Base-by-base conservation (phyloP, 352 stramenopile genomes). In the Pythium sukuiense region DNA sequence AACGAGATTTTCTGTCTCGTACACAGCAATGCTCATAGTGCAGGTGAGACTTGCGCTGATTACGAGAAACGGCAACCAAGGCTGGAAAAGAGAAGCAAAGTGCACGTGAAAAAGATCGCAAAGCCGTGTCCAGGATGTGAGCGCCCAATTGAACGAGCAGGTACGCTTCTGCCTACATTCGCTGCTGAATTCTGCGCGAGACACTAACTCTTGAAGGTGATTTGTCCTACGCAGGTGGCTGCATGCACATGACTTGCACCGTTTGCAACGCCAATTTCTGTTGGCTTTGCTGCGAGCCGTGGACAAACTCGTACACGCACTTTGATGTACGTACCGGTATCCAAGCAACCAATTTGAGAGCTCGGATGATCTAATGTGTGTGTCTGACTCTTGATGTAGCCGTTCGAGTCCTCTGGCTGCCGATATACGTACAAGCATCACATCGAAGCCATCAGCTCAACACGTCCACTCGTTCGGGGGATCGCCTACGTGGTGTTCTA, bases 221-320 rank as follows among this genome's bases (percentile, higher is more conserved):
- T 41, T 39, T n/a, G n/a, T n/a, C n/a, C n/a, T n/a, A n/a, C n/a
- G n/a, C 13, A 59, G 66, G 66, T 24, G 66, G 66, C 3, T 72
- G 66, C 39, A 33, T 52, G 27, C 60, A 69, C 49, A 69, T 72
- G 66, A 69, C 43, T 27, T 72, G 66, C 61, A 13, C 32, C 4
- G 37, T 57, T 8, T 72, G 66, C 60, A 50, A 43, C 18, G 27
- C 45, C 37, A 45, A 45, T 12, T 45, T 45, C 13, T 45, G 37
- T 12, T 45, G 37, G 37, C 37, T 45, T 13, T 45, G 37, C 37
- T 45, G 37, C 37, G 37, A 45, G 37, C 6, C 37, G 5, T 45
- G 37, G 37, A 45, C 37, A 45, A 45, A 45, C 37, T 45, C 37
- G 6, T 45, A 45, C 13, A 45, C 37, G 8, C 37, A 45, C 37